These are phyloP conservation scores for Acanthamoeba lugdunensis DNA, from an alignment of 208 protist species.

Conservation along the genomic window DNA sequence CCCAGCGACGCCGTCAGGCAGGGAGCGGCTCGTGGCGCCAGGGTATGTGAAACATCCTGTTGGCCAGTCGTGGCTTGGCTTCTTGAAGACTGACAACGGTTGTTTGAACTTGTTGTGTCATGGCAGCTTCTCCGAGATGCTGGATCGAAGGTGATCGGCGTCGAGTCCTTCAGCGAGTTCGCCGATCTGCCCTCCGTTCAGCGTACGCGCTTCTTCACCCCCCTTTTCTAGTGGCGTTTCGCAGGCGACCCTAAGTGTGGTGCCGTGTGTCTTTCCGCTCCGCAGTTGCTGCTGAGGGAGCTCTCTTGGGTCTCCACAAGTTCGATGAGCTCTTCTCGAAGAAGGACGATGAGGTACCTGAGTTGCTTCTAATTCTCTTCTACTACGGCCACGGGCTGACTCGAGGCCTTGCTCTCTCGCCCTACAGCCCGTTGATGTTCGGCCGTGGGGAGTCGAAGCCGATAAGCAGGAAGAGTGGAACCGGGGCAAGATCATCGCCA, in stretches of 20 bases:
- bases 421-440: neutral
- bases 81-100: neutral
- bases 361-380: too few species aligned
- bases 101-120: neutral
- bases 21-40: conserved; percentile 11
- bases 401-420: neutral
- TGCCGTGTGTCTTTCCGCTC: neutral
- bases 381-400: neutral
- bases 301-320: conserved; percentile 51
- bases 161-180: conserved; percentile 7
- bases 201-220: neutral
- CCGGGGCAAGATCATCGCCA: conserved; percentile 52
- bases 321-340: conserved; percentile 55
- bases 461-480: conserved; percentile 24
- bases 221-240: neutral
- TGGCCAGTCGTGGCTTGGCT: too few species aligned
- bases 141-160: conserved; percentile 1
- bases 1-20: conserved; percentile 18
- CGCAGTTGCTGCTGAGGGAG: conserved; percentile 33
- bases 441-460: neutral
- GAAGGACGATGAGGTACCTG: conserved; percentile 27
- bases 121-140: neutral
- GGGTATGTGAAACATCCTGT: conserved; percentile 2
- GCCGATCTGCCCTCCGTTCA: neutral
- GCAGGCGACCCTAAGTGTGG: too few species aligned